phyloP scores from a whole-genome alignment of 148 eudicot species.

The Rheum nobile region DNA sequence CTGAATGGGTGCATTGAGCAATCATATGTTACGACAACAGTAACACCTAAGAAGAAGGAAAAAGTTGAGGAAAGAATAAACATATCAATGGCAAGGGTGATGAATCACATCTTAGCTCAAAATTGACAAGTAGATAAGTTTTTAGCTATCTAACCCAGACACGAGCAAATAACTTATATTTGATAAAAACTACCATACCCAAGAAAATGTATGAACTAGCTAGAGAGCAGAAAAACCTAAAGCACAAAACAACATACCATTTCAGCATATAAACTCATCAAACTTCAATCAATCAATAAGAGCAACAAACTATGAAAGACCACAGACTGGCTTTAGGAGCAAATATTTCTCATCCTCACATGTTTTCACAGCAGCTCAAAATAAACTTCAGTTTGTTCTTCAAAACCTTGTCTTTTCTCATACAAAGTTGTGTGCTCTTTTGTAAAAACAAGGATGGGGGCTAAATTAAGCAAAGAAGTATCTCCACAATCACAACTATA shows the following conservation, averaged over 20 bases:
- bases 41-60: too few relatives aligned
- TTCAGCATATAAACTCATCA: neutral
- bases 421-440: neutral
- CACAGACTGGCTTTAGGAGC: neutral
- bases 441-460: neutral
- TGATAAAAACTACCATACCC: too few relatives aligned
- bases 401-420: neutral
- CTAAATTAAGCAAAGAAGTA: neutral
- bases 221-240: neutral
- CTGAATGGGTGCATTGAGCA: too few relatives aligned
- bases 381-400: neutral
- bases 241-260: neutral
- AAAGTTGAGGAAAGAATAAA: too few relatives aligned
- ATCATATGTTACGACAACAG: too few relatives aligned
- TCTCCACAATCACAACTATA: neutral
- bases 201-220: neutral
- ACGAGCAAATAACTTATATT: too few relatives aligned
- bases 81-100: too few relatives aligned
- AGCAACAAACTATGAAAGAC: neutral
- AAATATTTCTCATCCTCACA: neutral
- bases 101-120: too few relatives aligned
- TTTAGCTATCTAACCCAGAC: too few relatives aligned
- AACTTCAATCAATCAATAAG: neutral
- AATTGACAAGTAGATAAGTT: too few relatives aligned
- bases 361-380: neutral